Evolutionary conservation across 768 basidiomycete species (phyloP).

Genomic region (Boletales sp.): DNA sequence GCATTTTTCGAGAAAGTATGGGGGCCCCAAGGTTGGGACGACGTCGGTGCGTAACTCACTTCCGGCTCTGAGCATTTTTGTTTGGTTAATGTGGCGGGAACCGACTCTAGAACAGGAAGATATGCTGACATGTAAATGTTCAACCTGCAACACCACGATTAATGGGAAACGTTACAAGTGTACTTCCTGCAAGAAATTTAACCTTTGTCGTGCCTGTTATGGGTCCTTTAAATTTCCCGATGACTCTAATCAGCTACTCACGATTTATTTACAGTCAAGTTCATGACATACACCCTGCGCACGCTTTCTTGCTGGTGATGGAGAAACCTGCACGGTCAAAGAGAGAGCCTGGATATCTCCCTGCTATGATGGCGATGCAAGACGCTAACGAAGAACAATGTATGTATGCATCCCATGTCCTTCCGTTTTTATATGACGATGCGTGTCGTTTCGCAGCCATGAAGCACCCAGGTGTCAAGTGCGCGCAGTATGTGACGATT

Average conservation of each 20-base stretch:
- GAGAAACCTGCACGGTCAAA: conserved; percentile 47
- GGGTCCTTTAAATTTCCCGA: conserved; percentile 42
- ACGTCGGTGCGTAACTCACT: conserved; percentile 63
- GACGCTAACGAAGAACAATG: conserved; percentile 58
- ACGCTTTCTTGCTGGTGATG: conserved; percentile 81
- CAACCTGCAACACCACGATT: conserved; percentile 71
- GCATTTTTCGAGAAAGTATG: conserved; percentile 86
- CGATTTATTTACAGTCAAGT: conserved; percentile 58
- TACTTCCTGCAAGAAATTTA: conserved; percentile 72
- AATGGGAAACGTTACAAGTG: conserved; percentile 77
- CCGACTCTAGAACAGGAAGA: conserved; percentile 67
- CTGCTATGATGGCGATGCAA: conserved; percentile 22
- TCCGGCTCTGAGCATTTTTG: neutral
- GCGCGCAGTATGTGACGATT: conserved; percentile 66
- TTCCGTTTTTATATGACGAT: conserved; percentile 1
- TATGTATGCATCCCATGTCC: conserved; percentile 32
- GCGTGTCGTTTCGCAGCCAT: conserved; percentile 44
- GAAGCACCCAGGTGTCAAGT: conserved; percentile 78
- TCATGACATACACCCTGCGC: conserved; percentile 86
- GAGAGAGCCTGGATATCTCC: conserved; percentile 38
- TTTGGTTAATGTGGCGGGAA: conserved; percentile 2
- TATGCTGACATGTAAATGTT: conserved; percentile 59
- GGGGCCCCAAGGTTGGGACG: conserved; percentile 81
- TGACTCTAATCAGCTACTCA: neutral
- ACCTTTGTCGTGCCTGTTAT: conserved; percentile 81